phyloP scores from a whole-genome alignment of 2,329 filamentous ascomycete genomes.

The Claviceps sp. region DNA sequence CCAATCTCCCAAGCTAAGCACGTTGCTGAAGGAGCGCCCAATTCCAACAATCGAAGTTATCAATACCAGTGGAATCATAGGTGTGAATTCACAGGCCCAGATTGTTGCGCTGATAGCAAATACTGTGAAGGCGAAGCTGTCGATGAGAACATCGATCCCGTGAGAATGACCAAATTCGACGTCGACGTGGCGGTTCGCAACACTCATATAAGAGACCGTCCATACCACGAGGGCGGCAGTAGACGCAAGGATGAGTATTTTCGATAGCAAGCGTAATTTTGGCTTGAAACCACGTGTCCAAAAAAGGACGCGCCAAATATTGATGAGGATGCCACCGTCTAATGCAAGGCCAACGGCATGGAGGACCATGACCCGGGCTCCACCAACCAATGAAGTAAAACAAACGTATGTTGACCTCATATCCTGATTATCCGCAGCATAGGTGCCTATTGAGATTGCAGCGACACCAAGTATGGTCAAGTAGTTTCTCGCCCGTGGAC shows the following conservation, averaged over 20 bases:
- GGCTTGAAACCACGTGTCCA: slow-evolving; percentile 36
- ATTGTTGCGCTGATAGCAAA: slow-evolving; percentile 31
- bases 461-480: slow-evolving; percentile 23
- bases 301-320: slow-evolving; percentile 37
- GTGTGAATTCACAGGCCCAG: slow-evolving; percentile 33
- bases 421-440: slow-evolving; percentile 23
- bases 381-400: slow-evolving; percentile 28
- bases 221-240: slow-evolving; percentile 25
- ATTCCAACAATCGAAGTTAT: slow-evolving; percentile 31
- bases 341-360: slow-evolving; percentile 32
- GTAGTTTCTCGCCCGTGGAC: slow-evolving; percentile 24
- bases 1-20: slow-evolving; percentile 29
- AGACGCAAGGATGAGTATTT: slow-evolving; percentile 28
- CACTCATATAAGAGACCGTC: slow-evolving; percentile 19
- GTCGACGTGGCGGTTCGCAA: slow-evolving; percentile 10
- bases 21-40: slow-evolving; percentile 21
- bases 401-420: slow-evolving; percentile 39
- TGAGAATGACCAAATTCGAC: slow-evolving; percentile 30
- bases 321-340: slow-evolving; percentile 32
- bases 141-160: slow-evolving; percentile 33
- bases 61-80: slow-evolving; percentile 27
- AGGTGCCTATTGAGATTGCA: slow-evolving; percentile 30
- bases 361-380: slow-evolving; percentile 21
- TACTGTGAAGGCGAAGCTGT: slow-evolving; percentile 31
- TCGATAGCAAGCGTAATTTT: slow-evolving; percentile 31